Evolutionary conservation across 495 filamentous ascomycete species (phyloP).

Genomic region (Hyaloscypha hepaticicola): DNA sequence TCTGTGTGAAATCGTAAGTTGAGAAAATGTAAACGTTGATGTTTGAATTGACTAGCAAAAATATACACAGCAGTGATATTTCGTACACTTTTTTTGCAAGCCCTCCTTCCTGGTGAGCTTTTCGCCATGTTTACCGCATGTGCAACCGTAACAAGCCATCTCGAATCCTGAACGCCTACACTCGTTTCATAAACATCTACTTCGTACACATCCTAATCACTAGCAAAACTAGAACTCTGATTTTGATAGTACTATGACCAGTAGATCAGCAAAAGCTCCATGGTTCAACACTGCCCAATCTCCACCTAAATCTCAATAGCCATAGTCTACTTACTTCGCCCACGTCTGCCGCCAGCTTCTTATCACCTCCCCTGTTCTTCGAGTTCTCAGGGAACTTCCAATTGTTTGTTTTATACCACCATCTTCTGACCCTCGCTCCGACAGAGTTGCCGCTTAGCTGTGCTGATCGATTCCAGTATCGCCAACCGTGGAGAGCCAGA

Average conservation of each 20-base stretch:
- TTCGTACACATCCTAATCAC: slow-evolving; percentile 17
- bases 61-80: not conserved
- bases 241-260: slow-evolving; percentile 28
- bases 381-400: slow-evolving; percentile 59
- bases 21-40: not conserved
- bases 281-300: slow-evolving; percentile 5
- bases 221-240: slow-evolving; percentile 17
- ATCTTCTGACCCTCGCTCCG: slow-evolving; percentile 70
- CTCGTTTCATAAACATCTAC: not conserved
- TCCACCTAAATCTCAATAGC: slow-evolving; percentile 7
- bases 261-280: slow-evolving; percentile 26
- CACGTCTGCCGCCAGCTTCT: slow-evolving; percentile 23
- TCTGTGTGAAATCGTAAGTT: not conserved
- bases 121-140: not conserved
- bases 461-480: slow-evolving; percentile 74
- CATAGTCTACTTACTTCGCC: slow-evolving; percentile 27
- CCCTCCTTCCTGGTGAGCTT: not conserved
- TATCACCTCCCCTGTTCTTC: slow-evolving; percentile 16
- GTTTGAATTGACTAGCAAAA: not conserved
- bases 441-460: slow-evolving; percentile 66
- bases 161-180: slow-evolving; percentile 5
- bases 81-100: not conserved
- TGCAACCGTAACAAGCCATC: not conserved
- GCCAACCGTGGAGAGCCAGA: slow-evolving; percentile 76
- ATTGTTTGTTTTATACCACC: slow-evolving; percentile 92